A percentile compares a stretch with the other conserved stretches of the same genome.
Conservation (phyloP, 495 filamentous ascomycete genomes). For the Lindgomyces ingoldianus region DNA sequence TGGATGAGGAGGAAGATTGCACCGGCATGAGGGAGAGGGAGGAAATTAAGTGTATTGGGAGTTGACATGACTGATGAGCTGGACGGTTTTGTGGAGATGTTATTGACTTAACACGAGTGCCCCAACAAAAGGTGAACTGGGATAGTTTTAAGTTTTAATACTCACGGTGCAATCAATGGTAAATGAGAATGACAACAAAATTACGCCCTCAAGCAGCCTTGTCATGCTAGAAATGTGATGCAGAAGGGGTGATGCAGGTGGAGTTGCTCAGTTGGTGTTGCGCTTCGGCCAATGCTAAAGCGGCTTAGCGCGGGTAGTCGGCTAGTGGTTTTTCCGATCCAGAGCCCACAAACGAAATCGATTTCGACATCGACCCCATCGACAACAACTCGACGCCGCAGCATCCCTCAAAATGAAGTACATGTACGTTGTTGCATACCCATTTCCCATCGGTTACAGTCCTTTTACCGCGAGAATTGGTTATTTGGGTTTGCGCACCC, state of each 20-base stretch:
- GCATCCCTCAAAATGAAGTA: conserved; percentile 38
- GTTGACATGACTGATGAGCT: no score
- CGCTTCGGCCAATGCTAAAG: not conserved
- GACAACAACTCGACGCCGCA: conserved; percentile 24
- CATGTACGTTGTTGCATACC: conserved; percentile 30
- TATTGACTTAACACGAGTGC: no score
- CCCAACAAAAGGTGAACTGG: no score
- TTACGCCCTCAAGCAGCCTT: conserved; percentile 17
- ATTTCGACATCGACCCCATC: conserved; percentile 17
- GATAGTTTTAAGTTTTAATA: no score
- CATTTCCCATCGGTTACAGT: not conserved
- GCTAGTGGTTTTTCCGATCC: conserved; percentile 21
- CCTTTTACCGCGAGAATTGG: no score
- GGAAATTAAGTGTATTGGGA: no score
- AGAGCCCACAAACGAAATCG: conserved; percentile 1
- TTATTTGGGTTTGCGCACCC: no score
- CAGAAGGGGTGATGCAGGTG: conserved; percentile 41
- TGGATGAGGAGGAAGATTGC: not conserved
- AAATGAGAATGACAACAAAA: no score
- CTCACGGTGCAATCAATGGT: no score
- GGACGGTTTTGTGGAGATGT: no score
- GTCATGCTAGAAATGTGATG: conserved; percentile 34
- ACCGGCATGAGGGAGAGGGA: not conserved
- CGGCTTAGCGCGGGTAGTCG: conserved; percentile 19
- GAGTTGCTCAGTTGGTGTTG: not conserved